Conservation (phyloP, 2,329 filamentous ascomycete species). For the Colletotrichum sp. region DNA sequence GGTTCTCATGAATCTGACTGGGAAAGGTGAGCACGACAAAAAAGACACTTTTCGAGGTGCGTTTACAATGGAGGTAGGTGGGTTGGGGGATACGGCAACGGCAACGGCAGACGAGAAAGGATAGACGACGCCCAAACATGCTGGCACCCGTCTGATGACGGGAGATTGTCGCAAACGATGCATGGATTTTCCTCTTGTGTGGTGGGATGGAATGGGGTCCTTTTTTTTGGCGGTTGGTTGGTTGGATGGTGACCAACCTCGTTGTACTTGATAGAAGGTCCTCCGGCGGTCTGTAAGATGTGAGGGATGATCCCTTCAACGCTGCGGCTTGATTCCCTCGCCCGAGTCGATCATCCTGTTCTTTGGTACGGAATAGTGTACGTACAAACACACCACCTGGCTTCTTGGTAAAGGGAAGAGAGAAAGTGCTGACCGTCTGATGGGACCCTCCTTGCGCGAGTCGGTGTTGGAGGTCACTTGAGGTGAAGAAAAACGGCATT, state of each 20-base stretch:
- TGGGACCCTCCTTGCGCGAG: background rate
- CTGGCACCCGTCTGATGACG: constrained; percentile 16
- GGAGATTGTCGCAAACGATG: constrained; percentile 9
- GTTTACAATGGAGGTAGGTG: background rate
- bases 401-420: background rate
- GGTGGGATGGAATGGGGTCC: background rate
- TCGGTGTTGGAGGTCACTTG: background rate
- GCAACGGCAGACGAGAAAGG: background rate
- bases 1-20: background rate
- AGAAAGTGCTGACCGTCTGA: background rate
- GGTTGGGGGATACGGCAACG: background rate
- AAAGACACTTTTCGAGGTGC: background rate
- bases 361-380: background rate
- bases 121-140: background rate
- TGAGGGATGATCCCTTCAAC: constrained; percentile 9
- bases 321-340: background rate
- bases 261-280: background rate
- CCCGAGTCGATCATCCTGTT: background rate
- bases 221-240: background rate
- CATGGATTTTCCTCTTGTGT: background rate
- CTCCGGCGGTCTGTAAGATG: background rate
- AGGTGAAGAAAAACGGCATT: background rate
- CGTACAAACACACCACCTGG: background rate
- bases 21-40: background rate
- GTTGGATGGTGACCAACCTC: background rate